Conservation (phyloP, 345 rosid species). For the Citrus trifoliata region DNA sequence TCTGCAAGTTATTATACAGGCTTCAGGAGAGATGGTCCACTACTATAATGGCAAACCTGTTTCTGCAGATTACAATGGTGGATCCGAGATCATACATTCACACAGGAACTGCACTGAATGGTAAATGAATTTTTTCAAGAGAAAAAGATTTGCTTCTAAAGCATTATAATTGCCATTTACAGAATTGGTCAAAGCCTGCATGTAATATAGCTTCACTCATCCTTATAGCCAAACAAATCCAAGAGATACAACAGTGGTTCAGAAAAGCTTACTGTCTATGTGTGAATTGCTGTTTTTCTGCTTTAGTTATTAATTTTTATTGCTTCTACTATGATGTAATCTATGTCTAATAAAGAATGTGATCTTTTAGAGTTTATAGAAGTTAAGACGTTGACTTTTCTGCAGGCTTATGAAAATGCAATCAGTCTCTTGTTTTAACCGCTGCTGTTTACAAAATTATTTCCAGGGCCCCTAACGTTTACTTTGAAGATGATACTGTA, state of each 20-base stretch:
- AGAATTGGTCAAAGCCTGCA: neutral
- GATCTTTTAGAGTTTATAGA: neutral
- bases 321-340: neutral
- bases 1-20: constrained; percentile 40
- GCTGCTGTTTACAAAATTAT: neutral
- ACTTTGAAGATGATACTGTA: constrained; percentile 59
- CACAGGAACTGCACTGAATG: constrained; percentile 88
- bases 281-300: neutral
- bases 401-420: neutral
- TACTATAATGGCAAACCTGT: constrained; percentile 65
- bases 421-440: neutral
- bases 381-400: neutral
- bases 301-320: neutral
- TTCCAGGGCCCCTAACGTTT: constrained; percentile 92
- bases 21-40: constrained; percentile 81
- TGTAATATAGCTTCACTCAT: neutral
- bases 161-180: neutral
- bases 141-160: neutral
- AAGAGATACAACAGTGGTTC: neutral
- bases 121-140: constrained; percentile 37
- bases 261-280: neutral
- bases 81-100: constrained; percentile 61
- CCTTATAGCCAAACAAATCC: neutral
- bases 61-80: constrained; percentile 47
- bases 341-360: neutral